These are phyloP conservation scores for Kitagawia praeruptora DNA, from an alignment of 129 eudicot species.

Conservation along the genomic window DNA sequence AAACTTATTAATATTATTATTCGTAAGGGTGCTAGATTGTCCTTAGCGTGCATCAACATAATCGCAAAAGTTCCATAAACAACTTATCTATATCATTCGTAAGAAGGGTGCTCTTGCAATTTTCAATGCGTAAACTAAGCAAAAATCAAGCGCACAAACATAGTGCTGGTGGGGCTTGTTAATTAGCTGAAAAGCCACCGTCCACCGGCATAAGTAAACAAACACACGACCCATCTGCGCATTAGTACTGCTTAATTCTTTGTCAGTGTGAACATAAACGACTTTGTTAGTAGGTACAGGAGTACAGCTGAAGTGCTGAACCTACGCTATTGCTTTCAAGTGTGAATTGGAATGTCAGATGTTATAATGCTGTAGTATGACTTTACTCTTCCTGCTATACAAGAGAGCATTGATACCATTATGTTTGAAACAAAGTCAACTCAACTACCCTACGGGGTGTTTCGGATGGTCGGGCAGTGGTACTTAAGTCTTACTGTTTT, in stretches of 20 bases:
- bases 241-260: background rate
- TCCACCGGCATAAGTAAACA: background rate
- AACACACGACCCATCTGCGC: background rate
- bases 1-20: too few species aligned
- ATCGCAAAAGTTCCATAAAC: too few species aligned
- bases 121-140: too few species aligned
- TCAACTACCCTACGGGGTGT: too few species aligned
- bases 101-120: too few species aligned
- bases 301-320: background rate
- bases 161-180: background rate
- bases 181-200: background rate
- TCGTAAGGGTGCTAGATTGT: too few species aligned
- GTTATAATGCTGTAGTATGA: background rate
- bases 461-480: too few species aligned
- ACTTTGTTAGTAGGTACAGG: slow-evolving; percentile 3
- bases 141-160: background rate
- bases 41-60: too few species aligned
- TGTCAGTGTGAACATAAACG: slow-evolving; percentile 4
- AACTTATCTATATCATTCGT: too few species aligned
- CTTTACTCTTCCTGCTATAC: background rate
- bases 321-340: background rate
- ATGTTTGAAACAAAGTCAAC: background rate
- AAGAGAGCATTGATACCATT: background rate
- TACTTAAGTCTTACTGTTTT: too few species aligned
- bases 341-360: background rate